A percentile compares a stretch with the other conserved stretches of the same genome.
Evolutionary conservation across 164 flowering plant species (phyloP).

Genomic region (Umbilicus rupestris): DNA sequence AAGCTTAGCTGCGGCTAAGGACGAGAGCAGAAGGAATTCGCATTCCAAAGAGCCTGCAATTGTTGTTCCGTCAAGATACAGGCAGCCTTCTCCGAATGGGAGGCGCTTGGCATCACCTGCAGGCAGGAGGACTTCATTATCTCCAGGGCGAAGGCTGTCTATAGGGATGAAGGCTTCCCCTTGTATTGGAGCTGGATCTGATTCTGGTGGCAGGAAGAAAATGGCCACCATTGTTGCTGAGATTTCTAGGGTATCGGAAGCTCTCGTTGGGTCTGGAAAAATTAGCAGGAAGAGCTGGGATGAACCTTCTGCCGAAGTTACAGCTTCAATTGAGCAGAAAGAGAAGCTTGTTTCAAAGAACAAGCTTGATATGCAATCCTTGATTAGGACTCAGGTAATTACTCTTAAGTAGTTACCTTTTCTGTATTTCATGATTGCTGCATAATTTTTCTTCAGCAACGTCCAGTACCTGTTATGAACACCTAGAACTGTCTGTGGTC

Average conservation of each 20-base stretch:
- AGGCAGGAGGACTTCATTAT: constrained; percentile 53
- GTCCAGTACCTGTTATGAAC: too few relatives aligned
- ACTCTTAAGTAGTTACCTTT: neutral
- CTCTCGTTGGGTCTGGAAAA: constrained; percentile 45
- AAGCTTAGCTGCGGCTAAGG: constrained; percentile 57
- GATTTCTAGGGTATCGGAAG: constrained; percentile 65
- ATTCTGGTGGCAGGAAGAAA: constrained; percentile 62
- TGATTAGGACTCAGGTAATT: constrained; percentile 71
- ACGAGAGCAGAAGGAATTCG: constrained; percentile 45
- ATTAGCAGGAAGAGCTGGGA: constrained; percentile 79
- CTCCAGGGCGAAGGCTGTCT: constrained; percentile 76
- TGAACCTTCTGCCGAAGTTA: constrained; percentile 25
- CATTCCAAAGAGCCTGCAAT: constrained; percentile 66
- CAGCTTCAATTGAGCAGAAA: constrained; percentile 30
- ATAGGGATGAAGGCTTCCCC: constrained; percentile 62
- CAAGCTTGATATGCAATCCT: constrained; percentile 57
- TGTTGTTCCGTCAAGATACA: constrained; percentile 80
- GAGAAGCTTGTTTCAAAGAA: constrained; percentile 35
- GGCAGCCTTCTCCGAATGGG: constrained; percentile 82
- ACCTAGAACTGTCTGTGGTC: too few relatives aligned
- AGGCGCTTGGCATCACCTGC: constrained; percentile 58
- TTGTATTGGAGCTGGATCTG: constrained; percentile 21
- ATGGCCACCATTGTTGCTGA: constrained; percentile 54
- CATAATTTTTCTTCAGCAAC: too few relatives aligned
- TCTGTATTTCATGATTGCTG: neutral